Base-by-base conservation (phyloP, 345 rosid genomes). In the Gossypium thurberi region DNA sequence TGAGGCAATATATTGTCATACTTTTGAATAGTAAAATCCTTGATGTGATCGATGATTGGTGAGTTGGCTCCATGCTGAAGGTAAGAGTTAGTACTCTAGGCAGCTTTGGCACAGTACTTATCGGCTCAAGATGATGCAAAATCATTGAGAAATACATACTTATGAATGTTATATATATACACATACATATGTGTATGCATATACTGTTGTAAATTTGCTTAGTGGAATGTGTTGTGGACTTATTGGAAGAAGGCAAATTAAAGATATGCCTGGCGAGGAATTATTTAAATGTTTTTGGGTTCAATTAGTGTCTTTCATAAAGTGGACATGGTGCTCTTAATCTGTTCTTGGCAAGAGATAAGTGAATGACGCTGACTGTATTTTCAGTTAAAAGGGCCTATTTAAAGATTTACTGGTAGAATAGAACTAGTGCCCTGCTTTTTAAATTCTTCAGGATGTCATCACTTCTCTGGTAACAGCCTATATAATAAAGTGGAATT, bases 121-220 rank as follows among this genome's bases (percentile, higher is more conserved):
- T 74, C 43, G 23, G 26, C 21, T 6, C 15, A 21, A 13, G 63
- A 55, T 65, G 73, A 57, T 69, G 51, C 10, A 59, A 43, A 40
- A 25, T 15, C n/a, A 55, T 57, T 65, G 60, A 64, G 51, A 65
- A 76, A 61, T 64, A 66, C n/a, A 15, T 58, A 15, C 11, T 12
- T 25, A 57, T 17, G 37, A 26, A 47, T 78, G 63, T 57, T n/a
- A 58, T 28, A 33, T 26, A 28, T 5, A 33, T 1, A 33, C 40
- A 33, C 40, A 33, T 33, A 33, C 40, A 33, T 33, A 5, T 5
- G 40, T 33, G 40, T 33, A 33, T 33, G 40, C 40, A 33, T 33
- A 33, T 13, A 3, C 47, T 55, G 57, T 76, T 76, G 55, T 17
- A 21, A 42, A 40, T 21, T 17, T 37, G 55, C 74, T 25, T 48